phyloP scores from a whole-genome alignment of 164 flowering plant species.

The Stephania yunnanensis region DNA sequence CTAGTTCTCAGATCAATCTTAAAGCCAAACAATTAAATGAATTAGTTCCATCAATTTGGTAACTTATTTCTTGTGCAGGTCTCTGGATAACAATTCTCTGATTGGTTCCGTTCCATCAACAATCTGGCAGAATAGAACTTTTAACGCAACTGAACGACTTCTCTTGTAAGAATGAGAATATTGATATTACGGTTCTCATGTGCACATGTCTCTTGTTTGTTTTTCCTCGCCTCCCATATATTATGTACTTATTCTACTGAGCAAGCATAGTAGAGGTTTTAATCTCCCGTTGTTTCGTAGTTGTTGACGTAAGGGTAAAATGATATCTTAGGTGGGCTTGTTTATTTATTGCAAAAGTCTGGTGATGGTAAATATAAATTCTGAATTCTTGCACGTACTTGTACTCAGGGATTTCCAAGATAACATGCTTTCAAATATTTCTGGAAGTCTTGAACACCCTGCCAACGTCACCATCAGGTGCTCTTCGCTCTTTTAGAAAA shows the following conservation, averaged over 20 bases:
- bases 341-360: neutral
- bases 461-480: constrained; percentile 64
- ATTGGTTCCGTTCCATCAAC: constrained; percentile 45
- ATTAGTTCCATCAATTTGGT: neutral
- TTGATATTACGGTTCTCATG: neutral
- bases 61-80: constrained; percentile 35
- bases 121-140: constrained; percentile 55
- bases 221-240: neutral
- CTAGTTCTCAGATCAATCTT: neutral
- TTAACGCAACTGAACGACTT: constrained; percentile 33
- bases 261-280: neutral
- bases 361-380: neutral
- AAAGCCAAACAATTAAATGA: neutral
- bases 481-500: neutral
- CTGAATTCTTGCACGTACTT: neutral
- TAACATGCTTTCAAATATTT: constrained; percentile 49
- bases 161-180: constrained; percentile 41
- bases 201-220: neutral
- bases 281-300: neutral
- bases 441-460: constrained; percentile 49
- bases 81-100: constrained; percentile 45
- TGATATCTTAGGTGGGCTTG: neutral
- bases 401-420: constrained; percentile 65
- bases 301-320: neutral
- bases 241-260: neutral